Base-by-base conservation (phyloP, 2,329 filamentous ascomycete genomes). In the Cladosporium austrohemisphaericum region DNA sequence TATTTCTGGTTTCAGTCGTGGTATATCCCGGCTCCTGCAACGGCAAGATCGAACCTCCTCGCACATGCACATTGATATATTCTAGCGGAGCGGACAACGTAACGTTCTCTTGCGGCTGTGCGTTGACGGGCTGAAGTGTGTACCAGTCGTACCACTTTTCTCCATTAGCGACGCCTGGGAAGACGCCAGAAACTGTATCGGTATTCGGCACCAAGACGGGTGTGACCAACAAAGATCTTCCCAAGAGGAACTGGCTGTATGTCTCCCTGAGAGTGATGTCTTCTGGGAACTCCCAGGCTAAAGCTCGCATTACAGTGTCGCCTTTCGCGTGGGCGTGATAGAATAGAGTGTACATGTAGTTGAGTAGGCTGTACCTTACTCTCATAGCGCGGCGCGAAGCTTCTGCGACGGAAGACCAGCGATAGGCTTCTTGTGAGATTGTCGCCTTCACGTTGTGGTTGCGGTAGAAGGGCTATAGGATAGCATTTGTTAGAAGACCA, bases 121-220 rank as follows among this genome's bases (percentile, higher is more conserved):
- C 75, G 11, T 70, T 58, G 2, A 86, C 71, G 0, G 71, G 71
- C 0, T 72, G 74, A 44, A 80, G 76, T 14, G 76, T 83, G 63
- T 88, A 88, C 84, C 84, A 89, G 63, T 89, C 85, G 58, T 88
- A 90, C 81, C 84, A 90, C 1, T 79, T 65, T 22, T 78, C 77
- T 16, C 70, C 79, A 1, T 74, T 65, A 2, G 73, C 72, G 1
- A 80, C 65, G 5, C 84, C 84, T 0, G 85, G 85, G 62, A 88
- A 87, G 1, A 87, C 78, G 14, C 81, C 85, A n/a, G 77, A 69
- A 10, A 88, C 84, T 1, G 72, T 76, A 0, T 68, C 75, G 5
- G 76, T 78, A 4, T 78, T 81, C 50, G 81, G 79, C 3, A 73
- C 76, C 4, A 88, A 73, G 0, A 84, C 83, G 0, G 85, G 85